phyloP scores from a whole-genome alignment of 176 grass and related monocot genomes.

The Bromus sterilis region DNA sequence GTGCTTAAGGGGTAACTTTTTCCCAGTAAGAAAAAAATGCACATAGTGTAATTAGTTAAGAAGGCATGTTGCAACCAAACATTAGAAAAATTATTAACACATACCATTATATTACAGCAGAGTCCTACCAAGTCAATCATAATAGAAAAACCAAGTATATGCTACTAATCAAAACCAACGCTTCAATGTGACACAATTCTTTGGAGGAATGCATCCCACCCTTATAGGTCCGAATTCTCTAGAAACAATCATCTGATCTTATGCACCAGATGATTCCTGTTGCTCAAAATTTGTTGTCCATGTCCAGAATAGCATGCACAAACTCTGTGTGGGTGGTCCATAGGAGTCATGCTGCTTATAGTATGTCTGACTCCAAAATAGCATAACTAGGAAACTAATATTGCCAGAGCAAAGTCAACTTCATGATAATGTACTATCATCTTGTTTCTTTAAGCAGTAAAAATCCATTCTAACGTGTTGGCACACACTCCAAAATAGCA shows the following conservation, averaged over 20 bases:
- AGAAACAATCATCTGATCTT: neutral
- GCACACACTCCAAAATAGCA: no score
- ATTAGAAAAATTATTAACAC: neutral
- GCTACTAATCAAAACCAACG: neutral
- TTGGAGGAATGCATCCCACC: neutral
- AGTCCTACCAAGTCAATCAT: neutral
- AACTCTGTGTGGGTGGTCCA: neutral
- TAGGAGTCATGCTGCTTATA: neutral
- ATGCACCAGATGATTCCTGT: neutral
- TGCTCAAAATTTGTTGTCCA: neutral
- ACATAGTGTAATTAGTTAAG: neutral
- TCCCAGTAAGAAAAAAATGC: neutral
- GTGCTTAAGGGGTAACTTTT: neutral
- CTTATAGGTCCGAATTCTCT: neutral
- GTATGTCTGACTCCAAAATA: neutral
- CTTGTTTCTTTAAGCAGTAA: neutral
- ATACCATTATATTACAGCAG: neutral
- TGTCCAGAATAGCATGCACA: neutral
- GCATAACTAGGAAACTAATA: neutral
- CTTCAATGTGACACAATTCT: neutral
- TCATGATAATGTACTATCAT: neutral
- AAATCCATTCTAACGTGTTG: neutral
- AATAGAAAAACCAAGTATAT: neutral
- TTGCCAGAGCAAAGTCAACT: neutral
- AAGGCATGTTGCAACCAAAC: neutral